phyloP scores from a whole-genome alignment of 306 rosid species.

The Cicer yamashitae region DNA sequence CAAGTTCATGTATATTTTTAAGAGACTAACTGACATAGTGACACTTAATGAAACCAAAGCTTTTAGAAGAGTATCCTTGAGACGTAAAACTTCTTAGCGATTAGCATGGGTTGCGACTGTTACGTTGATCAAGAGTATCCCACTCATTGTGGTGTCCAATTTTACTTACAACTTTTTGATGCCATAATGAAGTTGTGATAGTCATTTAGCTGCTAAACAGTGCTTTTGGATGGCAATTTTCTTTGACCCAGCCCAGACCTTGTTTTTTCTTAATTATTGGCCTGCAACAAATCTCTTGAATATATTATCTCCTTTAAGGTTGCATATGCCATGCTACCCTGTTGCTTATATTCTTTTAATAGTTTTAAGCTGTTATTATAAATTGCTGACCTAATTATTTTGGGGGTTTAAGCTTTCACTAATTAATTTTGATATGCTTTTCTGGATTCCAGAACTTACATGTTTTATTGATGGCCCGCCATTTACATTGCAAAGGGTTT shows the following conservation, averaged over 20 bases:
- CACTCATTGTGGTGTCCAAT: slow-evolving; percentile 1
- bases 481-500: slow-evolving; percentile 91
- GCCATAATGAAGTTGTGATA: slow-evolving; percentile 24
- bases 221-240: neutral
- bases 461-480: slow-evolving; percentile 92
- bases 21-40: neutral
- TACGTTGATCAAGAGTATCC: slow-evolving; percentile 6
- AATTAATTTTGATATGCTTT: slow-evolving; percentile 38
- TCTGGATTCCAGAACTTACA: slow-evolving; percentile 67
- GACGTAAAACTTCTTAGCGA: slow-evolving; percentile 12
- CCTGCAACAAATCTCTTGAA: slow-evolving; percentile 9
- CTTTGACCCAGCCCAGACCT: neutral
- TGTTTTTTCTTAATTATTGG: neutral
- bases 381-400: neutral
- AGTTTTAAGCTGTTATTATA: slow-evolving; percentile 7
- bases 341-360: slow-evolving; percentile 12
- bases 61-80: slow-evolving; percentile 1
- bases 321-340: slow-evolving; percentile 8
- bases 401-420: slow-evolving; percentile 20
- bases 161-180: slow-evolving; percentile 10
- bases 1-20: no score
- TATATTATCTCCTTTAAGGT: slow-evolving; percentile 4
- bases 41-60: neutral
- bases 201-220: slow-evolving; percentile 30
- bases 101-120: slow-evolving; percentile 2